Base-by-base conservation (phyloP, 371 early-diverging fungal genomes). In the Chytridium lagenaria region DNA sequence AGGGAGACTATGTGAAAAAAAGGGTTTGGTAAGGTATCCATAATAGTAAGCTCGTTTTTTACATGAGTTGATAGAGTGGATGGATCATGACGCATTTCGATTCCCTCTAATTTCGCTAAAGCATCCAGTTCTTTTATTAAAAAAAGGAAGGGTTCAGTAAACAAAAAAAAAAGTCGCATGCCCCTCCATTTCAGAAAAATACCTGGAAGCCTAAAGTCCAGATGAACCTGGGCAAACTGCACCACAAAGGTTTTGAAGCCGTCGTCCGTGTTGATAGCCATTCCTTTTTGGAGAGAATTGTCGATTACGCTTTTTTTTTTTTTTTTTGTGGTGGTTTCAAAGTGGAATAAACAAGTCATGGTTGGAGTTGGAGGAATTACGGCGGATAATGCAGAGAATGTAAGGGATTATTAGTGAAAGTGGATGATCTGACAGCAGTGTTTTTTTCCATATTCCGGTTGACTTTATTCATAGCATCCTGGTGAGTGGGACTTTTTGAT, bases 101-200 rank as follows among this genome's bases (percentile, higher is more conserved):
- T 73, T 16, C 87, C 82, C 73, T 94, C 93, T 7, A 95, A 76
- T 23, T 82, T 80, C 0, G 95, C 91, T 66, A 96, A 81, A 0
- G 97, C 87, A 31, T 92, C 87, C 59, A 96, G 88, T 80, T 96
- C 97, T 57, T 91, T 86, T 15, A 22, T 31, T 31, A 36, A 7
- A 30, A 5, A n/a, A 23, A 28, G 23, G 26, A 44, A 37, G 31
- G 44, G 36, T 1, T 91, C 86, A n/a, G 28, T 31, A 38, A 36
- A 7, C 30, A 5, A n/a, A 23, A 28, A 34, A 30, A 44, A 37
- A 26, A 37, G 36, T 1, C 2, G 10, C n/a, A n/a, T n/a, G 19
- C 37, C 51, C n/a, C 26, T 16, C 3, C 52, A 26, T 23, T 37
- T 0, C 52, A 16, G 26, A 2, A 15, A 49, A 7, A 34, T 3